phyloP scores from a whole-genome alignment of 1,284 basidiomycete species.

The Pseudozyma pruni region DNA sequence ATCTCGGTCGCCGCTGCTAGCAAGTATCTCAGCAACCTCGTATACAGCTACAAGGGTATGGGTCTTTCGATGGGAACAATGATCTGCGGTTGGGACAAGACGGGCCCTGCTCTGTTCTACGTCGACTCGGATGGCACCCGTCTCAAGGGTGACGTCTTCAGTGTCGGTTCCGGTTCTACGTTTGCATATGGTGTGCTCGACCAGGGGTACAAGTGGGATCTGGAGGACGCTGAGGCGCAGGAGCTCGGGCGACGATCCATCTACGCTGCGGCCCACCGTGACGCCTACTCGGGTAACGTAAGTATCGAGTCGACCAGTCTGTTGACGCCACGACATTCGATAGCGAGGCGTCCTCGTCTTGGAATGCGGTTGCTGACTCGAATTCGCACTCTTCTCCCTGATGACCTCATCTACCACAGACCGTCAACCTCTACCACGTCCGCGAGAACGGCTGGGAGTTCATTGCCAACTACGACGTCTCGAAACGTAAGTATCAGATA shows the following conservation, averaged over 20 bases:
- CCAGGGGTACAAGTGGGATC: conserved; percentile 93
- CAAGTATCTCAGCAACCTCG: conserved; percentile 96
- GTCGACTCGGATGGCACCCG: conserved; percentile 97
- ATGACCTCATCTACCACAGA: conserved; percentile 61
- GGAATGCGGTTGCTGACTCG: neutral
- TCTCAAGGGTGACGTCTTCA: conserved; percentile 95
- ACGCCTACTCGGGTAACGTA: conserved; percentile 87
- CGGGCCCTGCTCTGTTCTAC: conserved; percentile 97
- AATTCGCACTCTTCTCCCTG: neutral
- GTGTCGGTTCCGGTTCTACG: conserved; percentile 96
- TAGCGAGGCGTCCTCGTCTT: too few relatives aligned
- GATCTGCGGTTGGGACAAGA: conserved; percentile 99
- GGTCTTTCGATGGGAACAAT: conserved; percentile 99
- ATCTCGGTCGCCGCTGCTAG: conserved; percentile 98
- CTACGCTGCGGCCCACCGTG: conserved; percentile 91
- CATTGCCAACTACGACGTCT: conserved; percentile 65
- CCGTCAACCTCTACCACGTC: conserved; percentile 94
- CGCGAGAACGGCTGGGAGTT: conserved; percentile 82
- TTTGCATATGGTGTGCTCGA: conserved; percentile 99
- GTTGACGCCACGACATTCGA: too few relatives aligned
- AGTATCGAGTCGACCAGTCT: conserved; percentile 8
- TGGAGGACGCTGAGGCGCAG: conserved; percentile 91
- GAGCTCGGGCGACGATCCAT: conserved; percentile 94
- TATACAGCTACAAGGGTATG: conserved; percentile 99
- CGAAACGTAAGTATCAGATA: conserved; percentile 44